A percentile compares a stretch with the other conserved stretches of the same genome.
phyloP scores from a whole-genome alignment of 2,329 filamentous ascomycete genomes.

The Colletotrichum sp. region DNA sequence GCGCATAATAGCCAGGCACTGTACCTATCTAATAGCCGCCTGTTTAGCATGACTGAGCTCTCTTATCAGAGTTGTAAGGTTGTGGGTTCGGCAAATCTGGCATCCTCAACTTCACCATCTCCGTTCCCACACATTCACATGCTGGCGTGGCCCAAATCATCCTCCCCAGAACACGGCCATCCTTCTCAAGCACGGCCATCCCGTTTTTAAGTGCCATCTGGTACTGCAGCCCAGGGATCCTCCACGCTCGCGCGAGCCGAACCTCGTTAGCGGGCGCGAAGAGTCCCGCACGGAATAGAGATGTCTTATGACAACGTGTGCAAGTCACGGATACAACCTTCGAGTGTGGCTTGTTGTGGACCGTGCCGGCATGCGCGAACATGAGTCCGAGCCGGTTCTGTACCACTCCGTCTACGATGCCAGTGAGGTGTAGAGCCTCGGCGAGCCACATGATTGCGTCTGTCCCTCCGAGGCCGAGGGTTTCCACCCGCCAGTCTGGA shows the following conservation, averaged over 20 bases:
- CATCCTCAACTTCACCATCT: slow-evolving; percentile 23
- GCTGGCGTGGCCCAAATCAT: slow-evolving; percentile 24
- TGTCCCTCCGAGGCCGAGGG: neutral
- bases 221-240: neutral
- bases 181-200: neutral
- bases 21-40: no score
- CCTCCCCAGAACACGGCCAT: neutral
- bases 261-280: neutral
- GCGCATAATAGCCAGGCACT: no score
- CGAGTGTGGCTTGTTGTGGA: neutral
- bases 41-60: no score
- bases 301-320: neutral
- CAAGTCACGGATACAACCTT: neutral
- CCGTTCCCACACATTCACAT: neutral
- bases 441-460: neutral
- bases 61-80: neutral
- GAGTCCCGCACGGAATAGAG: neutral
- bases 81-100: slow-evolving; percentile 11
- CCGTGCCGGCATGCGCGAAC: neutral
- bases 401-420: neutral
- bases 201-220: neutral
- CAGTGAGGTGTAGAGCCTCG: accelerated
- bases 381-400: neutral
- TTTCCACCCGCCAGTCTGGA: neutral
- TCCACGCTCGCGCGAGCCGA: neutral